A percentile compares a stretch with the other conserved stretches of the same genome.
Evolutionary conservation across 305 asterid genomes (phyloP).

Genomic region (Stenogyne calaminthoides): DNA sequence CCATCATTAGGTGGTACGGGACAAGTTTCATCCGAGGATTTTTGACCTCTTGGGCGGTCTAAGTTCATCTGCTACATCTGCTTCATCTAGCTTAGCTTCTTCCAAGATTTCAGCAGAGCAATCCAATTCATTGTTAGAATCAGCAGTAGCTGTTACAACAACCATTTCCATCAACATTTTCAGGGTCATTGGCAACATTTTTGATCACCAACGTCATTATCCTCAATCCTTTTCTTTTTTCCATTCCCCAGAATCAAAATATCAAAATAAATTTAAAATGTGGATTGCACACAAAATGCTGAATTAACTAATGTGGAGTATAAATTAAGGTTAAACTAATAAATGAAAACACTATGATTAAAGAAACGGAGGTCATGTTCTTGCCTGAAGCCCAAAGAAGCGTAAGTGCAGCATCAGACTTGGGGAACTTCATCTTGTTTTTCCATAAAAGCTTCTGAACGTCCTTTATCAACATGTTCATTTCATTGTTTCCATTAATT

Average conservation of each 20-base stretch:
- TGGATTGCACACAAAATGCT: neutral
- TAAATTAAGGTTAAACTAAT: neutral
- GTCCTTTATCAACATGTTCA: constrained; percentile 69
- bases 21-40: constrained; percentile 48
- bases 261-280: constrained; percentile 4
- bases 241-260: constrained; percentile 42
- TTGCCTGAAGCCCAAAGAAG: constrained; percentile 72
- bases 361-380: constrained; percentile 8
- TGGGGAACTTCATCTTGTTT: constrained; percentile 77
- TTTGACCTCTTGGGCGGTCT: constrained; percentile 77
- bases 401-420: constrained; percentile 75
- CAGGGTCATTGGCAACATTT: constrained; percentile 38
- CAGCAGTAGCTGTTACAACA: constrained; percentile 30
- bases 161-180: constrained; percentile 41
- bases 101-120: constrained; percentile 38
- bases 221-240: constrained; percentile 42
- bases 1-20: constrained; percentile 42
- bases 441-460: constrained; percentile 96
- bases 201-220: constrained; percentile 43
- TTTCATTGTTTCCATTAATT: constrained; percentile 40
- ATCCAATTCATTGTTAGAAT: constrained; percentile 30
- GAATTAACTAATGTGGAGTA: neutral
- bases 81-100: constrained; percentile 41
- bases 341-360: neutral
- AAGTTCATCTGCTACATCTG: constrained; percentile 42